phyloP scores from a whole-genome alignment of 2,329 filamentous ascomycete genomes.

The Trichoderma atroviride region DNA sequence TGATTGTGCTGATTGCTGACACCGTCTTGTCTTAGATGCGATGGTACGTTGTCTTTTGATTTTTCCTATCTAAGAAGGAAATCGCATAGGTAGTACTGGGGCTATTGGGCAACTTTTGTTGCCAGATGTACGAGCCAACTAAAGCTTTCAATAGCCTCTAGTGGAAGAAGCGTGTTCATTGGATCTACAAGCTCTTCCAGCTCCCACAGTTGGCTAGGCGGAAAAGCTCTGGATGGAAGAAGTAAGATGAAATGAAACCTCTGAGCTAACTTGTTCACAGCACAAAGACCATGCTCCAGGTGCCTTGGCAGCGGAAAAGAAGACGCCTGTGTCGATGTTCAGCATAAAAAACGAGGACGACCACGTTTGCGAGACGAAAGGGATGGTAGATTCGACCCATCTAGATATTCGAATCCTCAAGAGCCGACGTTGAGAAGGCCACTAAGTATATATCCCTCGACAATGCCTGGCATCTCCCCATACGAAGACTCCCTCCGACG shows the following conservation, averaged over 20 bases:
- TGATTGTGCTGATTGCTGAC: not conserved
- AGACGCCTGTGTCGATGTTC: slow-evolving; percentile 79
- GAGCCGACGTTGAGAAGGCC: slow-evolving; percentile 54
- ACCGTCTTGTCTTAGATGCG: slow-evolving; percentile 51
- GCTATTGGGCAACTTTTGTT: not conserved
- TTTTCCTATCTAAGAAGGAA: not conserved
- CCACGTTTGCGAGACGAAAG: slow-evolving; percentile 75
- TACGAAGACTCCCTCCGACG: slow-evolving; percentile 53
- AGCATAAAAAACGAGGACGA: slow-evolving; percentile 82
- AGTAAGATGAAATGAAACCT: not conserved
- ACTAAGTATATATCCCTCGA: slow-evolving; percentile 53
- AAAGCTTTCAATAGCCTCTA: too few relatives aligned
- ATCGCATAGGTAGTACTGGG: not conserved
- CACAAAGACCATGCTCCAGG: slow-evolving; percentile 76
- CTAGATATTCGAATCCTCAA: slow-evolving; percentile 49
- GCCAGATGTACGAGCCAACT: too few relatives aligned
- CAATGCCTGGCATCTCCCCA: slow-evolving; percentile 46
- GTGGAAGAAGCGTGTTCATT: not conserved
- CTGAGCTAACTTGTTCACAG: slow-evolving; percentile 48
- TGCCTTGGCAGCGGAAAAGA: slow-evolving; percentile 79
- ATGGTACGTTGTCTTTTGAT: slow-evolving; percentile 57
- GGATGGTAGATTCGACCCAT: slow-evolving; percentile 59
- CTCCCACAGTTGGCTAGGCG: not conserved
- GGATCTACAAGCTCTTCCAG: not conserved
- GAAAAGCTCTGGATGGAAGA: not conserved